A percentile compares a stretch with the other conserved stretches of the same genome.
phyloP scores from a whole-genome alignment of 23 red algal species.

The Cyanidiococcus yangmingshanensis region DNA sequence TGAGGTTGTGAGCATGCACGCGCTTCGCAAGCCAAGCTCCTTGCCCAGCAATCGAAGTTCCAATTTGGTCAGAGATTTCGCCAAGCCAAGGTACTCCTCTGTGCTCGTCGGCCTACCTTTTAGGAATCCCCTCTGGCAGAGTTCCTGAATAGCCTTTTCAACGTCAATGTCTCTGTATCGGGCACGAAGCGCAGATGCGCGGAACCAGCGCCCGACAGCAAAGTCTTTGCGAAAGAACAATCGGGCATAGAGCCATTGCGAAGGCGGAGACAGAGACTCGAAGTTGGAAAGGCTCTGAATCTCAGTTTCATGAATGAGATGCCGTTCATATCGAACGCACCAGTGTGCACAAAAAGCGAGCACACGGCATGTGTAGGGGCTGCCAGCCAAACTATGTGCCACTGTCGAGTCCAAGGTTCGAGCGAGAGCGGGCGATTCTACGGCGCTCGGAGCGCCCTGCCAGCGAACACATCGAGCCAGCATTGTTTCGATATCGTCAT shows the following conservation, averaged over 20 bases:
- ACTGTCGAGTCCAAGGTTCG: neutral
- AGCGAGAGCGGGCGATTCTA: neutral
- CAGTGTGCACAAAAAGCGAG: neutral
- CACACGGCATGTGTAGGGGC: neutral
- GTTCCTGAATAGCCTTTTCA: neutral
- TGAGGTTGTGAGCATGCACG: neutral
- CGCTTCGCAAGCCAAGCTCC: neutral
- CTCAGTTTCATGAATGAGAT: neutral
- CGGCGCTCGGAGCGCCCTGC: neutral
- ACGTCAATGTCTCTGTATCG: constrained; percentile 4
- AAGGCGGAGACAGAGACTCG: neutral
- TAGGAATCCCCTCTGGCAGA: neutral
- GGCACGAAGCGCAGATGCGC: neutral
- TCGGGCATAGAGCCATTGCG: neutral
- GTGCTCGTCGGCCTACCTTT: neutral
- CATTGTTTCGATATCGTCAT: neutral
- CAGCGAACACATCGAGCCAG: neutral
- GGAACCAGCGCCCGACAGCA: neutral
- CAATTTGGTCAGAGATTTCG: neutral
- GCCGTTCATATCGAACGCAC: neutral
- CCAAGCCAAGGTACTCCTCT: neutral
- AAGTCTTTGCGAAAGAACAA: neutral
- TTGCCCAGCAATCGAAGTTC: neutral
- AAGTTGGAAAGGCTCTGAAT: neutral
- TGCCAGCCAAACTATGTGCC: neutral